Conservation (phyloP, 345 rosid genomes). For the Gossypium thurberi region DNA sequence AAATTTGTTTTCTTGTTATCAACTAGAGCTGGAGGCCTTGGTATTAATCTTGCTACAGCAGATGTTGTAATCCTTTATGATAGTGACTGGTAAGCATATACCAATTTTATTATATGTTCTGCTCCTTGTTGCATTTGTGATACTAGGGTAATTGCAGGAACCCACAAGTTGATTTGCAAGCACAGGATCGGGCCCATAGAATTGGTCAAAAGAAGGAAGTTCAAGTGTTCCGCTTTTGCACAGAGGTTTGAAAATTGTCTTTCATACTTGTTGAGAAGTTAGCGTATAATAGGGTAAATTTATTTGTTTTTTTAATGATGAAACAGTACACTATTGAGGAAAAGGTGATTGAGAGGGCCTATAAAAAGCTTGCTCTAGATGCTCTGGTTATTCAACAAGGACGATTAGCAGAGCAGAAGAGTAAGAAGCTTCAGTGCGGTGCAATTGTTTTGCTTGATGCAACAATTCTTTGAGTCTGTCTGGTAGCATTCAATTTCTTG, state of each 20-base stretch:
- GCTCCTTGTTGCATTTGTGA: conserved; percentile 17
- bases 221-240: conserved; percentile 97
- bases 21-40: conserved; percentile 99
- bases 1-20: conserved; percentile 93
- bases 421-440: conserved; percentile 34
- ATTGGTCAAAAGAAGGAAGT: conserved; percentile 99
- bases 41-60: conserved; percentile 98
- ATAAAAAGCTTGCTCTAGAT: conserved; percentile 97
- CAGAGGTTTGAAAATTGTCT: conserved; percentile 52
- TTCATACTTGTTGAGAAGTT: conserved; percentile 10
- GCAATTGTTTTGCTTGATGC: conserved; percentile 3
- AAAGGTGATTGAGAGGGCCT: conserved; percentile 94
- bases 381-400: conserved; percentile 99
- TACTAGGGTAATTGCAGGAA: conserved; percentile 54
- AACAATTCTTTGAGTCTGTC: not conserved
- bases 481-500: not conserved
- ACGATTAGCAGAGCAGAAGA: conserved; percentile 93
- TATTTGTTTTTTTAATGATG: conserved; percentile 20
- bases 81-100: conserved; percentile 79
- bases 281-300: not conserved
- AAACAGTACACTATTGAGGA: conserved; percentile 96
- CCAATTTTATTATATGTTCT: conserved; percentile 2
- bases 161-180: conserved; percentile 99
- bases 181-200: conserved; percentile 99
- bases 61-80: conserved; percentile 99